Evolutionary conservation across 2,329 filamentous ascomycete species (phyloP).

Genomic region (Xylaria sp.): DNA sequence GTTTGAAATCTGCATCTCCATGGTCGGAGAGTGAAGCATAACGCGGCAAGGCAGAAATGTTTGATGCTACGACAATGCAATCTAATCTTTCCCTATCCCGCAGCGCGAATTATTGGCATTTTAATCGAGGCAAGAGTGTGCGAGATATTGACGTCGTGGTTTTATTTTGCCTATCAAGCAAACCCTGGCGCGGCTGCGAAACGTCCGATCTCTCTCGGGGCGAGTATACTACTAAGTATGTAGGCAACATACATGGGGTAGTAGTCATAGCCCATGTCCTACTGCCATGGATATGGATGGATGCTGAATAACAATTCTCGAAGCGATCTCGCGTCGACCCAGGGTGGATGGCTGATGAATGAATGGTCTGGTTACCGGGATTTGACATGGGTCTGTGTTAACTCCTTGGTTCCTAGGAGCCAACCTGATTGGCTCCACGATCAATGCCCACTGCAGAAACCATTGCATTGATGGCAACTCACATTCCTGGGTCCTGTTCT

Average conservation of each 20-base stretch:
- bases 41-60: slow-evolving; percentile 25
- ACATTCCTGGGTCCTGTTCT: slow-evolving; percentile 5
- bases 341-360: slow-evolving; percentile 4
- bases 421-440: slow-evolving; percentile 26
- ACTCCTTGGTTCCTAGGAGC: not conserved
- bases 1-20: slow-evolving; percentile 13
- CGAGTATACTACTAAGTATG: too few species aligned
- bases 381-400: slow-evolving; percentile 25
- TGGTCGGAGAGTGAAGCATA: slow-evolving; percentile 21
- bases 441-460: not conserved
- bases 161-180: slow-evolving; percentile 6
- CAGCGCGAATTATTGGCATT: slow-evolving; percentile 16
- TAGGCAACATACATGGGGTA: too few species aligned
- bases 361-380: slow-evolving; percentile 18
- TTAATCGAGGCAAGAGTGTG: slow-evolving; percentile 34
- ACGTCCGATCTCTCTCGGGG: slow-evolving; percentile 16
- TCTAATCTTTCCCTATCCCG: slow-evolving; percentile 15
- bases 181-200: slow-evolving; percentile 2
- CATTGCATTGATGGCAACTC: slow-evolving; percentile 24
- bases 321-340: slow-evolving; percentile 23
- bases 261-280: slow-evolving; percentile 13
- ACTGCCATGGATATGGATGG: slow-evolving; percentile 14
- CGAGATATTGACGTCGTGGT: slow-evolving; percentile 34
- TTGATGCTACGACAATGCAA: slow-evolving; percentile 9
- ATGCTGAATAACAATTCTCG: slow-evolving; percentile 27